Evolutionary conservation across 176 grass and related monocot species (phyloP).

Genomic region (Oryza longistaminata): DNA sequence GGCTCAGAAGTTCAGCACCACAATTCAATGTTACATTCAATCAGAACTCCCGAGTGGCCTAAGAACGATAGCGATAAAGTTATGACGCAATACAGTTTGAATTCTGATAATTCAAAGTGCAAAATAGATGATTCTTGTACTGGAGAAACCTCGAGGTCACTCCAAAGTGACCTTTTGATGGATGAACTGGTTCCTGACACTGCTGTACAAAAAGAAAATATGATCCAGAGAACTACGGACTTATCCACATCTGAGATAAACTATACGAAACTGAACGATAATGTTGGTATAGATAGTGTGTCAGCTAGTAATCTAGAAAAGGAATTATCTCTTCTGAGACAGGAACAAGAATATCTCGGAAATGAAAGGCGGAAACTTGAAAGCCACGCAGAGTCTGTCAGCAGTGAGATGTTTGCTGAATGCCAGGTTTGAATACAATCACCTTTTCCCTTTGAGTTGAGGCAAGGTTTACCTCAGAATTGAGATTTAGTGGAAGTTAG

Average conservation of each 20-base stretch:
- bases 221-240: background rate
- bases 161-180: slow-evolving; percentile 38
- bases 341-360: slow-evolving; percentile 80
- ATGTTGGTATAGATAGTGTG: slow-evolving; percentile 43
- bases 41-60: background rate
- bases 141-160: slow-evolving; percentile 31
- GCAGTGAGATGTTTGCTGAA: slow-evolving; percentile 95
- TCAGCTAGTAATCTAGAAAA: slow-evolving; percentile 68
- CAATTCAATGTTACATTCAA: slow-evolving; percentile 15
- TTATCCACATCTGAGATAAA: slow-evolving; percentile 36
- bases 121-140: slow-evolving; percentile 27
- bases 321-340: slow-evolving; percentile 77
- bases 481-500: slow-evolving; percentile 20
- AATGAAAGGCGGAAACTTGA: slow-evolving; percentile 81
- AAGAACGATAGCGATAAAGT: background rate
- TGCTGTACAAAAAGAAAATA: slow-evolving; percentile 23
- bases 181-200: slow-evolving; percentile 34
- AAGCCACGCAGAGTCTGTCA: slow-evolving; percentile 88
- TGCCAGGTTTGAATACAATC: slow-evolving; percentile 71
- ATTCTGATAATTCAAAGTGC: slow-evolving; percentile 44
- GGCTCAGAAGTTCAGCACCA: slow-evolving; percentile 36
- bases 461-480: slow-evolving; percentile 21
- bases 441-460: slow-evolving; percentile 1
- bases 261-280: background rate
- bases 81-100: slow-evolving; percentile 15